phyloP scores from a whole-genome alignment of 768 basidiomycete species.

The Chiua virens region DNA sequence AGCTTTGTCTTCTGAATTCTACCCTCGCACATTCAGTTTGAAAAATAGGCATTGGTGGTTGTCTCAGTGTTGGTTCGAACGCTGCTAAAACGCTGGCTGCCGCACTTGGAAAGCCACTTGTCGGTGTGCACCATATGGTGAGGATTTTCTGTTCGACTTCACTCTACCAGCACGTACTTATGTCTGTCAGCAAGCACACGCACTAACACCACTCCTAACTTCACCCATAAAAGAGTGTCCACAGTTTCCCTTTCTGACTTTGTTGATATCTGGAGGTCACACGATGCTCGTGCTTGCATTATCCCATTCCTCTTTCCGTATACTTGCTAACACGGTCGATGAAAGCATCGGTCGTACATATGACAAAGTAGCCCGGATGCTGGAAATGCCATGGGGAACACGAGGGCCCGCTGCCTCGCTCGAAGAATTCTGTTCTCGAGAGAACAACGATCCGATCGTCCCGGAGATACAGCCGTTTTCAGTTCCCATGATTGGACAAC shows the following conservation, averaged over 20 bases:
- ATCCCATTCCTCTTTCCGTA: constrained; percentile 55
- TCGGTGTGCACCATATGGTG: constrained; percentile 97
- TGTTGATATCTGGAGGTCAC: constrained; percentile 94
- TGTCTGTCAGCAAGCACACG: constrained; percentile 80
- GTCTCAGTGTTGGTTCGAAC: constrained; percentile 75
- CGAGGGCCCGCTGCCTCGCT: constrained; percentile 79
- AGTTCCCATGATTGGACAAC: constrained; percentile 48
- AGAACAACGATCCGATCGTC: constrained; percentile 16
- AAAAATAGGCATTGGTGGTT: constrained; percentile 68
- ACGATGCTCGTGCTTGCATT: constrained; percentile 80
- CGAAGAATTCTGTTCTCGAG: constrained; percentile 60
- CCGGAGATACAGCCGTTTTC: constrained; percentile 42
- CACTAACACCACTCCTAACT: constrained; percentile 77
- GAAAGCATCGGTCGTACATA: constrained; percentile 76
- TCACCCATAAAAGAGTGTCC: constrained; percentile 42
- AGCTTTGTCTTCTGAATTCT: constrained; percentile 1
- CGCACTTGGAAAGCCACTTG: constrained; percentile 69
- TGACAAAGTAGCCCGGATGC: constrained; percentile 77
- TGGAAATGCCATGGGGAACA: constrained; percentile 62
- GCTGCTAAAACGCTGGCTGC: constrained; percentile 87
- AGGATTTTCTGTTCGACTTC: constrained; percentile 2
- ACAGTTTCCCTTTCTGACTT: constrained; percentile 81
- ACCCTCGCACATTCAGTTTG: background rate
- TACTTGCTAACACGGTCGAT: constrained; percentile 74
- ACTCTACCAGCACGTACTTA: background rate